Evolutionary conservation across 2,329 filamentous ascomycete genomes (phyloP).

Genomic region (Fusarium albidum): DNA sequence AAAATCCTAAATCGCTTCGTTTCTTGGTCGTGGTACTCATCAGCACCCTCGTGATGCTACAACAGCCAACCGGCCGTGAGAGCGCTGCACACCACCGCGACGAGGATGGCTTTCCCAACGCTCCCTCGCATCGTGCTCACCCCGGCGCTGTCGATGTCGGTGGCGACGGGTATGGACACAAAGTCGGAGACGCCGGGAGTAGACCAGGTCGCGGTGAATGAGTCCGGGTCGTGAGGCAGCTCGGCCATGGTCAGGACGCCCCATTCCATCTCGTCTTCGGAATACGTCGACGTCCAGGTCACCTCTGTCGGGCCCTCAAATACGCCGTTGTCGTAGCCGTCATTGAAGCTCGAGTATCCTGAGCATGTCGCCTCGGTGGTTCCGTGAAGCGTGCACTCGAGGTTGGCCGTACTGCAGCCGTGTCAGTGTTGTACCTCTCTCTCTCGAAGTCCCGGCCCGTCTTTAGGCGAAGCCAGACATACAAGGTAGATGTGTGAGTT

Average conservation of each 20-base stretch:
- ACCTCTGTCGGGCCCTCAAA: slow-evolving; percentile 54
- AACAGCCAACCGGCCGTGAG: slow-evolving; percentile 12
- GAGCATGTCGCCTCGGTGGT: slow-evolving; percentile 57
- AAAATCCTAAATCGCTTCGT: not conserved
- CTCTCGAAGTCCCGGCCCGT: not conserved
- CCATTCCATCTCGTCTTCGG: slow-evolving; percentile 53
- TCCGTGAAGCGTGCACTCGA: slow-evolving; percentile 53
- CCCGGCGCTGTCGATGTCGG: slow-evolving; percentile 17
- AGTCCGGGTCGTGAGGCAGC: slow-evolving; percentile 43
- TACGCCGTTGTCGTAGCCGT: slow-evolving; percentile 49
- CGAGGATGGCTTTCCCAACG: slow-evolving; percentile 1
- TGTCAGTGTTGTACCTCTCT: slow-evolving; percentile 21
- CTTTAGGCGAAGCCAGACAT: slow-evolving; percentile 23
- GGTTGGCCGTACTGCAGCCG: slow-evolving; percentile 50
- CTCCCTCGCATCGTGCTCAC: not conserved
- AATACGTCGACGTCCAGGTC: slow-evolving; percentile 55
- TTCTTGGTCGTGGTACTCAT: slow-evolving; percentile 8
- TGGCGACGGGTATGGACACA: slow-evolving; percentile 27
- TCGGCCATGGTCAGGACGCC: slow-evolving; percentile 54
- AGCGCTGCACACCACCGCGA: slow-evolving; percentile 4
- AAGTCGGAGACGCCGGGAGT: slow-evolving; percentile 28
- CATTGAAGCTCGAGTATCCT: slow-evolving; percentile 55
- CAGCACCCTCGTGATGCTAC: not conserved
- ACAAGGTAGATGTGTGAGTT: slow-evolving; percentile 54
- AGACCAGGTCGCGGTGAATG: slow-evolving; percentile 32